Evolutionary conservation across 805 yeast genomes (phyloP).

Genomic region (Yarrowia keelungensis): DNA sequence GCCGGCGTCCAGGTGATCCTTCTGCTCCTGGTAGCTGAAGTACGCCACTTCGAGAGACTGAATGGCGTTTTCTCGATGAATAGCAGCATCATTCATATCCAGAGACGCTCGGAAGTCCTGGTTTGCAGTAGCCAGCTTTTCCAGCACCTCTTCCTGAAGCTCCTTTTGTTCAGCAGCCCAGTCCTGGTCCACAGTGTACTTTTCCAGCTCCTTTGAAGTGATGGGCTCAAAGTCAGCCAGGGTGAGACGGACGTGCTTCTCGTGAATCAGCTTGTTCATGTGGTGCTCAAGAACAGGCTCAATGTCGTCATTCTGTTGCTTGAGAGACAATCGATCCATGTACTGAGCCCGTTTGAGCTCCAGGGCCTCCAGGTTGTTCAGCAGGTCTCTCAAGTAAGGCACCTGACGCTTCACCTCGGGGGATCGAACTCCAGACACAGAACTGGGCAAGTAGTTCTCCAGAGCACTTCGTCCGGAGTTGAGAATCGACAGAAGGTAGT

Average conservation of each 20-base stretch:
- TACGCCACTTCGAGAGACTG: conserved; percentile 60
- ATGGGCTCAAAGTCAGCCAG: conserved; percentile 44
- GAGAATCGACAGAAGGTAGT: conserved; percentile 55
- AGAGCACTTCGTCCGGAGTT: conserved; percentile 51
- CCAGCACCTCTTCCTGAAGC: conserved; percentile 53
- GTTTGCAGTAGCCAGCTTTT: conserved; percentile 49
- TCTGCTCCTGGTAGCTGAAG: conserved; percentile 61
- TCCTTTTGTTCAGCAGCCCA: conserved; percentile 55
- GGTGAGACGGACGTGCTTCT: conserved; percentile 1
- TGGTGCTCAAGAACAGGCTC: conserved; percentile 16
- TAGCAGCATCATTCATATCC: conserved; percentile 47
- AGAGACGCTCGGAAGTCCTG: conserved; percentile 42
- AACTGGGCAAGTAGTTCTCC: conserved; percentile 48
- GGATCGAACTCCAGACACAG: conserved; percentile 45
- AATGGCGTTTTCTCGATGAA: conserved; percentile 58
- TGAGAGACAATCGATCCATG: conserved; percentile 38
- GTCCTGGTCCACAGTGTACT: conserved; percentile 58
- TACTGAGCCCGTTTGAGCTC: conserved; percentile 45
- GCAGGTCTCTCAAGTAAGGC: conserved; percentile 8
- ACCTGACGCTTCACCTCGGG: conserved; percentile 22
- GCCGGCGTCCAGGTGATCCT: conserved; percentile 70
- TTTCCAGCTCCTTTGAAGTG: conserved; percentile 46
- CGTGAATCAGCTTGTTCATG: conserved; percentile 11
- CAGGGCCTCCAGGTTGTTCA: conserved; percentile 30
- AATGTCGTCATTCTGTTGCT: conserved; percentile 32